Evolutionary conservation across 495 filamentous ascomycete species (phyloP), one percentile per base, ranked within the genome.

Genomic region (Lentithecium fluviatile): DNA sequence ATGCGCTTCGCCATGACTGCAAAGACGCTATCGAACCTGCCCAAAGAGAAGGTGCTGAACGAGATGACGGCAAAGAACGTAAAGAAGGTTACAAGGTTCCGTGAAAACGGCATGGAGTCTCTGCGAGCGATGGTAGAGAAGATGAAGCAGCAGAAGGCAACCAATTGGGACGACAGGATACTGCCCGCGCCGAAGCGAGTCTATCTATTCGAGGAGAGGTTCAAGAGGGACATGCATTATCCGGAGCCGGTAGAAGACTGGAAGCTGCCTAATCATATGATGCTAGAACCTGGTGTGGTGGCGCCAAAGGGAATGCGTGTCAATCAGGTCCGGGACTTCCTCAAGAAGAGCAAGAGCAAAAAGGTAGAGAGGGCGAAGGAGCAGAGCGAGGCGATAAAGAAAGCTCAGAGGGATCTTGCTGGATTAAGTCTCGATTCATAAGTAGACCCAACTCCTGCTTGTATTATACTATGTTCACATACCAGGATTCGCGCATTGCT

Each of bases 1-100:
- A 90, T 96, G 82, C 87, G 92, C 1, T 97, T 98, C 76, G 87
- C 88, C 52, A 84, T 97, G 79, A 96, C 91, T 15, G 94, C 94
- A 3, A 83, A 83, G 46, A 85, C 88, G 0, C 77, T 98, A 0
- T 88, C 86, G 37, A 79, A 80, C 40, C 77, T 87, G 65, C 77
- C 85, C 32, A 76, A 77, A 2, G 60, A 79, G 0, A 66, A 40
- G 71, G 73, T 42, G 7, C 74, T 88, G 57, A 86, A 83, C 58
- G 80, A 88, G 2, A 73, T 94, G 40, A 97, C 93, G 26, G 75
- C 76, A 32, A 79, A 75, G 73, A 97, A 97, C 74, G 82, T 93
- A 20, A 69, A 72, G 55, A 97, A 98, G 75, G 89, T 95, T n/a
- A 95, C 90, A 49, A 75, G 77, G 67, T 97, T 80, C 76, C 79